Conservation (phyloP, 2,329 filamentous ascomycete genomes). For the Hymenoscyphus linearis region DNA sequence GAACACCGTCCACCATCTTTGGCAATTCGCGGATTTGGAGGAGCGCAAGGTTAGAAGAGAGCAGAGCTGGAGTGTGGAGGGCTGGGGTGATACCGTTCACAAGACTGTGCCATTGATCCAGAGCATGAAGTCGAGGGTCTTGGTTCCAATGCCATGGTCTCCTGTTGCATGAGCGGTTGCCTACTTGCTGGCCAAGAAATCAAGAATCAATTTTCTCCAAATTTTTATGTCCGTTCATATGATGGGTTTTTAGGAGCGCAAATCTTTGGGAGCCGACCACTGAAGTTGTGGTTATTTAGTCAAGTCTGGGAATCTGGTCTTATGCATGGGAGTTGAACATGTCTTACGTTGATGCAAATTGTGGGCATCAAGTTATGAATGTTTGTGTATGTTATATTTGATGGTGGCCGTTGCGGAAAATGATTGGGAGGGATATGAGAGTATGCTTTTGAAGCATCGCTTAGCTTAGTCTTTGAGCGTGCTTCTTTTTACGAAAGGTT, state of each 20-base stretch:
- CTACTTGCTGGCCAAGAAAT: not conserved
- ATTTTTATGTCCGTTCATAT: not conserved
- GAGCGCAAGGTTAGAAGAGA: constrained; percentile 86
- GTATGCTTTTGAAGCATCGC: not conserved
- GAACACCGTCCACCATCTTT: constrained; percentile 96
- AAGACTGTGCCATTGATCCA: constrained; percentile 98
- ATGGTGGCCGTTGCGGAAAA: not conserved
- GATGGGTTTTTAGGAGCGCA: not conserved
- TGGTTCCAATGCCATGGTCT: constrained; percentile 95
- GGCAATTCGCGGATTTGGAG: constrained; percentile 97
- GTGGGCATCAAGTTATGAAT: not conserved
- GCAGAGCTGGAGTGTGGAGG: constrained; percentile 90
- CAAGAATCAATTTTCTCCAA: not conserved
- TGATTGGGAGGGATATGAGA: not conserved
- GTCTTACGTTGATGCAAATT: not conserved
- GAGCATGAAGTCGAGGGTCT: constrained; percentile 87
- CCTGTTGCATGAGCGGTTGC: constrained; percentile 55
- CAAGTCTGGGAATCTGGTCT: not conserved
- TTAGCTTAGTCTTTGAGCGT: not conserved
- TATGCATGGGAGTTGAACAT: not conserved
- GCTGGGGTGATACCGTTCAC: constrained; percentile 96
- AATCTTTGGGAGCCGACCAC: not conserved
- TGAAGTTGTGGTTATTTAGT: not conserved
- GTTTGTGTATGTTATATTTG: not conserved
- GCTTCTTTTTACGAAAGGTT: not conserved